Evolutionary conservation across 306 rosid species (phyloP), one percentile per base, ranked within the genome.

Genomic region (Quercus suber): DNA sequence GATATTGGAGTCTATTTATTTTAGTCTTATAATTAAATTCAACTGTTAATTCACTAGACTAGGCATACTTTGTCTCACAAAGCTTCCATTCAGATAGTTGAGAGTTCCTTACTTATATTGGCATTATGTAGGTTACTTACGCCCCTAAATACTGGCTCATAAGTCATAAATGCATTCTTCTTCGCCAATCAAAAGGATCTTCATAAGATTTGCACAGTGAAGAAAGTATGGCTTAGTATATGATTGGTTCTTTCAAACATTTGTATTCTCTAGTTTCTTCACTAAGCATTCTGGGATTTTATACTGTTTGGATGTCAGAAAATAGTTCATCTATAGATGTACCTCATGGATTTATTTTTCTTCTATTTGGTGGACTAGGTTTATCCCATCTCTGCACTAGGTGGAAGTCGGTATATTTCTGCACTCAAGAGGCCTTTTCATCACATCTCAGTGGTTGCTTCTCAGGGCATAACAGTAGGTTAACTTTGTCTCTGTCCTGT

Each of bases 321-420:
- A 15, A 64, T 31, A 3, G 43, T 31, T 64, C 21, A 64, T 31
- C 49, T 31, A 64, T 15, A 30, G 71, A 19, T 78, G 9, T 81
- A 55, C 55, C 58, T 78, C 45, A 53, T 37, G 33, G 82, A 72
- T 81, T 80, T 41, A 55, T 56, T 58, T 52, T 33, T 49, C 14
- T 73, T 63, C 74, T 78, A 75, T 73, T 77, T 79, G 78, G 79
- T 80, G 64, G 75, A 79, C 72, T 84, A 94, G 98, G 81, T 94
- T 68, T 92, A 92, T 87, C 97, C 98, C 71, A 91, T 90, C 85
- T 94, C 98, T n/a, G 91, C 27, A 27, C 27, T 27, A 27, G 27
- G 27, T 27, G 27, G 27, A 1, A 27, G 27, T 27, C 27, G 27
- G 27, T 27, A 27, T 27, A 27, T 27, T 27, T 27, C 27, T 27